Evolutionary conservation across 176 grass and related monocot genomes (phyloP), one percentile per base, ranked within the genome.

Genomic region (Urochloa ruziziensis): DNA sequence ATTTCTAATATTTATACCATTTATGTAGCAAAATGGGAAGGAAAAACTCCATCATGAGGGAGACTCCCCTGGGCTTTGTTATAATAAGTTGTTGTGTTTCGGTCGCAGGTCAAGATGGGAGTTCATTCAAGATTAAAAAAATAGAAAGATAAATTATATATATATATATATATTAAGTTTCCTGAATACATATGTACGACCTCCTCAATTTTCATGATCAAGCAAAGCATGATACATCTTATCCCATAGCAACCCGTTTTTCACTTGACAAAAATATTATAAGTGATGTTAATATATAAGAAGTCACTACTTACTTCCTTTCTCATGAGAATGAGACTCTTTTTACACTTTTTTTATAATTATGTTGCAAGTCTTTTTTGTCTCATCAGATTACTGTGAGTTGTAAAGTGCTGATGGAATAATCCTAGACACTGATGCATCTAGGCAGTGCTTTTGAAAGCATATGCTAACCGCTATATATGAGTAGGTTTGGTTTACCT

Each of bases 391-490:
- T 68, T 42, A 61, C 11, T 67, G 36, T 21, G 18, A 68, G 15
- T 10, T 24, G n/a, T 24, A 57, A 57, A 57, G 54, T 24, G 11
- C 8, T n/a, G 49, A 19, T 52, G 49, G 17, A 19, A 19, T 52
- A 36, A 67, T 52, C 49, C 61, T 51, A 52, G 21, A 25, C 4
- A 25, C 4, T 5, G 25, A 17, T 40, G 4, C 16, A 30, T 37
- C n/a, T 30, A 65, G 42, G 17, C 13, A 37, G 5, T 65, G 1
- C 17, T 75, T 66, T 56, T 40, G 63, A 17, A 64, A 73, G 16
- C 70, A 84, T 67, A 43, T 19, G 37, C 39, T 84, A 67, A 76
- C 44, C 65, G 15, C 6, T 60, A 65, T 53, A 53, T 53, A 53
- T 4, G 30, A 10, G 19, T 54, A 5, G 4, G 29, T 3, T 48